Conservation (phyloP, 2,329 filamentous ascomycete genomes). For the Hypocrella siamensis region DNA sequence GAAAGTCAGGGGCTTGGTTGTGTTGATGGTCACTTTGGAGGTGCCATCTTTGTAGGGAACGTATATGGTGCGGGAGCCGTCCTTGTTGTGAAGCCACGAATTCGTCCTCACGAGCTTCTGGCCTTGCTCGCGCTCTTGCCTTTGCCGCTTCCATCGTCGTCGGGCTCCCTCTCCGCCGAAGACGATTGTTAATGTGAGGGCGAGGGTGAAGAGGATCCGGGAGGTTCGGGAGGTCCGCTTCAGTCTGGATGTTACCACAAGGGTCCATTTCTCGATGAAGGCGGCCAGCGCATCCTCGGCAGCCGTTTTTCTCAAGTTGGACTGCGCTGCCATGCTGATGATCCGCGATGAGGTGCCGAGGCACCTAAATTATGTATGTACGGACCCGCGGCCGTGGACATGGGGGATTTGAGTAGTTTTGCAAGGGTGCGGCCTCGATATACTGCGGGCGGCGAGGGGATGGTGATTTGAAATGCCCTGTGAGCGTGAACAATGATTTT, state of each 20-base stretch:
- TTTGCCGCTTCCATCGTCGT: slow-evolving; percentile 57
- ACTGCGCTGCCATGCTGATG: slow-evolving; percentile 65
- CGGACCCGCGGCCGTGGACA: neutral
- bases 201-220: slow-evolving; percentile 60
- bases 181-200: slow-evolving; percentile 64
- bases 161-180: slow-evolving; percentile 64
- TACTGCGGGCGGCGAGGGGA: no score
- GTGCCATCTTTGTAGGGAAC: slow-evolving; percentile 82
- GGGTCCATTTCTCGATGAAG: slow-evolving; percentile 45
- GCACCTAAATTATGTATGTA: slow-evolving; percentile 1
- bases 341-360: neutral
- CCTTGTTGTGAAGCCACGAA: slow-evolving; percentile 84
- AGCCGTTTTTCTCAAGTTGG: slow-evolving; percentile 54
- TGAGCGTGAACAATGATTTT: no score
- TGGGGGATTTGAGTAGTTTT: neutral
- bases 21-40: slow-evolving; percentile 78
- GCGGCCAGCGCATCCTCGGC: slow-evolving; percentile 51
- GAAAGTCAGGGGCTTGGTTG: slow-evolving; percentile 85
- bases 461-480: no score
- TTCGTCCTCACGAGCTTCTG: slow-evolving; percentile 73
- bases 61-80: slow-evolving; percentile 87
- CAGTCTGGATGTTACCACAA: slow-evolving; percentile 36
- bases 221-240: slow-evolving; percentile 52
- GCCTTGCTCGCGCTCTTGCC: slow-evolving; percentile 69
- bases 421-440: no score